Base-by-base conservation (phyloP, 129 eudicot species). In the Tagetes erecta region DNA sequence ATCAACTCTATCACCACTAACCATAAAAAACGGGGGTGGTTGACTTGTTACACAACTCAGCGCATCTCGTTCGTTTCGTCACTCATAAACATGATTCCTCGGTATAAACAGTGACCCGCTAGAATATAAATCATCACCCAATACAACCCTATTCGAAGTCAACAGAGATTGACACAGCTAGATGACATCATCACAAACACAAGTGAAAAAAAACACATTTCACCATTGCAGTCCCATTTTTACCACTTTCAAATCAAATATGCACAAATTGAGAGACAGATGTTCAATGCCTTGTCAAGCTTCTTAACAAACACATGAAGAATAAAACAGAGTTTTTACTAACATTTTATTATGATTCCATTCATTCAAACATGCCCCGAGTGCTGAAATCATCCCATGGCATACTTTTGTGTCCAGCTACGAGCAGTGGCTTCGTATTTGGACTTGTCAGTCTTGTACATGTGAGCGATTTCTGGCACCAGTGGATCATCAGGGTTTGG, bases 401-500 rank as follows among this genome's bases (percentile, higher is more conserved):
- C 89, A 47, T 87, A 87, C 78, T 85, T 87, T 77, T 87, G 93
- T 13, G 93, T 85, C 93, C 93, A 87, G 87, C 93, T 87, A 49
- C 93, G 89, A 52, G 93, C 93, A 62, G 93, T 87, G 35, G 89
- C 74, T 81, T 87, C 90, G 40, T 87, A 87, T 65, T 85, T 87
- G 74, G 84, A 39, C 84, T 77, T 79, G 51, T 87, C 89, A 0
- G 87, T 85, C 86, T 87, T 87, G 84, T 87, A 87, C 93, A 87
- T 87, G 73, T 87, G 93, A 30, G 93, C 93, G 4, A 87, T 87
- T 76, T 87, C 93, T 2, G 89, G 93, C 74, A 87, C 93, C 51
- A 87, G 72, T 0, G 93, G 93, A 49, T 87, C 93, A 72, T 87
- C 93, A 5, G 93, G 93, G 81, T 87, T 87, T 33, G 93, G 93